Evolutionary conservation across 148 eudicot species (phyloP).

Genomic region (Chenopodium quinoa): DNA sequence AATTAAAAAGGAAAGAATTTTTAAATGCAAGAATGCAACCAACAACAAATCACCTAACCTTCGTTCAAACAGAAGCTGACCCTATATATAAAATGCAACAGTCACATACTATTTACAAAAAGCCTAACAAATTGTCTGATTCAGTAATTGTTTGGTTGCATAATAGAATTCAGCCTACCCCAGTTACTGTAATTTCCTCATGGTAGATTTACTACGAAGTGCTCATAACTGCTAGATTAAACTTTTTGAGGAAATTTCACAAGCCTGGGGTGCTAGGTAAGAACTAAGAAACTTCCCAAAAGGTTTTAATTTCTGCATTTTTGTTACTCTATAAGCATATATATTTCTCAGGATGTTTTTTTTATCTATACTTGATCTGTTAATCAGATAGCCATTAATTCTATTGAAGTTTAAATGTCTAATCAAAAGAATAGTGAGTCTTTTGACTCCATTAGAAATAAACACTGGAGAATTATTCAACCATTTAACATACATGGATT

Average conservation of each 20-base stretch:
- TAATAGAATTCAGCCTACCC: background rate
- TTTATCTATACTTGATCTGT: background rate
- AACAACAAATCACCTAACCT: background rate
- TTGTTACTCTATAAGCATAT: background rate
- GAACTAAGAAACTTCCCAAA: background rate
- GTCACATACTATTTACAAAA: background rate
- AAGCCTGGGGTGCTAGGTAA: background rate
- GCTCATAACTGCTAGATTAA: background rate
- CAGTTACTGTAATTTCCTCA: background rate
- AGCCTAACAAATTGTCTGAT: background rate
- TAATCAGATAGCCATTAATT: background rate
- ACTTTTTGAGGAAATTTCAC: background rate
- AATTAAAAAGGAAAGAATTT: background rate
- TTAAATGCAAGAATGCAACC: background rate
- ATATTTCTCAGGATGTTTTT: background rate
- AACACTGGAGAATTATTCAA: background rate
- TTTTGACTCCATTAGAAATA: background rate
- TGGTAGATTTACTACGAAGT: background rate
- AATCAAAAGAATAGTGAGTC: background rate
- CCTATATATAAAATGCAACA: background rate
- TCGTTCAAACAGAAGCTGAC: background rate
- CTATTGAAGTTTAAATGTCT: background rate
- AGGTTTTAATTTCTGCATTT: background rate
- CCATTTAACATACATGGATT: background rate
- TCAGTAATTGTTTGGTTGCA: background rate